Evolutionary conservation across 140 eudicot genomes (phyloP), one percentile per base, ranked within the genome.

Genomic region (Bidens hawaiensis): DNA sequence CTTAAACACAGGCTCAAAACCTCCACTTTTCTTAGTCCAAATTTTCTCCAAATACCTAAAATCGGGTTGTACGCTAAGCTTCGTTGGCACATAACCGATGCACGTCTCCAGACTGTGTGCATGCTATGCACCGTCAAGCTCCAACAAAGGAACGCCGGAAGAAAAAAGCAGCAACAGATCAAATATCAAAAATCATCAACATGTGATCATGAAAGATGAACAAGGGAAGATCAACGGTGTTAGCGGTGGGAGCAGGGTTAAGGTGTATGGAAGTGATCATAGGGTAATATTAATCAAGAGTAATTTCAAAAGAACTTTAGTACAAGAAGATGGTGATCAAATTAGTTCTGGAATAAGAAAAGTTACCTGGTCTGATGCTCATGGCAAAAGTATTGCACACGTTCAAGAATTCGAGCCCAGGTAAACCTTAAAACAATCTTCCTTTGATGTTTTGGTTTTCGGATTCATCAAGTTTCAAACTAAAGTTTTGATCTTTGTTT

Each of bases 341-440:
- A 24, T 8, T 14, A 36, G 63, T 38, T 13, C 28, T n/a, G 76
- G 24, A 38, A 36, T 67, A 58, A 83, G 83, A 55, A 79, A 68
- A 65, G 83, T 83, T 18, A 79, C 61, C 21, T 77, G 84, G 86
- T 61, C 82, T 9, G 78, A 81, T 65, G 75, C 70, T 49, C 74
- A 81, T 75, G 90, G 83, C 49, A 67, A 73, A 18, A 77, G 75
- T 51, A 79, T 79, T 47, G 85, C 90, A 52, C 83, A 80, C 67
- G 69, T 81, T 72, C 83, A 73, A 69, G 85, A 75, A 59, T 73
- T 81, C 51, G 75, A 75, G 65, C 76, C 88, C 34, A 85, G 85
- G 88, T 84, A 77, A 43, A 3, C 64, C 50, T n/a, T 59, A 31
- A 23, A 16, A 3, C 2, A 25, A 1, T 2, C 0, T 12, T 25